Base-by-base conservation (phyloP, 129 eudicot genomes). In the Apium graveolens region DNA sequence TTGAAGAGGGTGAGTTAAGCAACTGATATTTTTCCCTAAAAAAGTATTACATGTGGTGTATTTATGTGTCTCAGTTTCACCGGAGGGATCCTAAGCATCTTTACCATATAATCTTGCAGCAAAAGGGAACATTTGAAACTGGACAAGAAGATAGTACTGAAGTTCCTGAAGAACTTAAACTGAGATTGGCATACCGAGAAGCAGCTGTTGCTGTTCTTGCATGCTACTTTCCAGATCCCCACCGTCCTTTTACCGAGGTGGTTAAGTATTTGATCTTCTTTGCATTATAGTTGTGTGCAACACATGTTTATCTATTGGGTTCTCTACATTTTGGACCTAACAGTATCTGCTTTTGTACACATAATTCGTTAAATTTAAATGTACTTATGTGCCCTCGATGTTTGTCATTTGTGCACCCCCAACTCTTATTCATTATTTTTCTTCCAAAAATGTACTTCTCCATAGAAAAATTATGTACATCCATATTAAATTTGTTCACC, bases 171-270 rank as follows among this genome's bases (percentile, higher is more conserved):
- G 98, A 94, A 80, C 82, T 94, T 73, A 91, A 85, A 86, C 78
- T 94, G 62, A 94, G 98, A 83, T 63, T 91, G 84, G 98, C 98
- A 42, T 94, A 94, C 80, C 81, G 98, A 79, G 98, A 94, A 89
- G 98, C 98, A 72, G 97, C 98, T 7, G 90, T 94, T 76, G 93
- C 98, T 68, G 84, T 94, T 84, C 97, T 94, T 79, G 88, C 97
- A 46, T 94, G 97, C 84, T 84, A 84, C 86, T 88, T 91, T 80
- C 98, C 98, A 63, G 96, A 91, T 86, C 88, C 91, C 70, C 82
- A 91, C 82, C 91, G 90, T 62, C 97, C 91, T 74, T 89, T 94
- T 76, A 81, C 84, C 37, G 90, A 90, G 84, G 98, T 93, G 66
- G 73, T 11, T 21, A 60, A 27, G 31, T 39, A 62, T 62, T 21